Percentiles rank a stretch among this genome's conserved stretches.
phyloP scores from a whole-genome alignment of 148 eudicot species.

The Rhododendron simsii region DNA sequence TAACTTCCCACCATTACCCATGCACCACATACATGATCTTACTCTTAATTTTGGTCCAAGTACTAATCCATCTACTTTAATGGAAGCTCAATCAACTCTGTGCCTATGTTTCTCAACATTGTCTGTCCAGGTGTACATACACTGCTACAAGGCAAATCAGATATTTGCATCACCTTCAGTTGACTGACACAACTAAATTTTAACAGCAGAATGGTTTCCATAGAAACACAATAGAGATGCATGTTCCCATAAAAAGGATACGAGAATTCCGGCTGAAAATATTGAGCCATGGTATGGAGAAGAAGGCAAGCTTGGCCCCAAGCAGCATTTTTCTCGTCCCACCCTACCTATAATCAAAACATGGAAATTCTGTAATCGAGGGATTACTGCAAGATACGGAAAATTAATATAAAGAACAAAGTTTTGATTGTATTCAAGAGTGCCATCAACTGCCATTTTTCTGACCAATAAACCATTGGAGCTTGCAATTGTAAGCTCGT shows the following conservation, averaged over 20 bases:
- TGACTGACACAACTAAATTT: not conserved
- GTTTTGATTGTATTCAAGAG: not conserved
- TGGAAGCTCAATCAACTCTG: not conserved
- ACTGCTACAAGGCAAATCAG: not conserved
- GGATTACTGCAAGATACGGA: not conserved
- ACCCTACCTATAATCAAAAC: slow-evolving; percentile 61
- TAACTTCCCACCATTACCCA: not conserved
- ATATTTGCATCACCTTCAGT: not conserved
- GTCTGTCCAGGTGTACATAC: not conserved
- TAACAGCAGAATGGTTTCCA: not conserved
- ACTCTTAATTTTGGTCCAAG: not conserved
- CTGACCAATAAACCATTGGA: not conserved
- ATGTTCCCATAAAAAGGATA: slow-evolving; percentile 46
- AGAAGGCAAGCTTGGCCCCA: slow-evolving; percentile 99
- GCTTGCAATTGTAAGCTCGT: not conserved
- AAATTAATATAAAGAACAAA: not conserved
- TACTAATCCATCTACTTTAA: not conserved
- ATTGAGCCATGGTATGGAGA: slow-evolving; percentile 95
- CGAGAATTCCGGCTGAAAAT: slow-evolving; percentile 87
- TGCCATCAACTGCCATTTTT: not conserved
- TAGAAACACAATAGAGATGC: not conserved
- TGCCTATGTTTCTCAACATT: not conserved
- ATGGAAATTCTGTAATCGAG: not conserved
- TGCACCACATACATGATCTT: not conserved
- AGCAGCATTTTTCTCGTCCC: slow-evolving; percentile 99